Conservation (phyloP, 805 yeast genomes). For the Wickerhamiella cacticola region DNA sequence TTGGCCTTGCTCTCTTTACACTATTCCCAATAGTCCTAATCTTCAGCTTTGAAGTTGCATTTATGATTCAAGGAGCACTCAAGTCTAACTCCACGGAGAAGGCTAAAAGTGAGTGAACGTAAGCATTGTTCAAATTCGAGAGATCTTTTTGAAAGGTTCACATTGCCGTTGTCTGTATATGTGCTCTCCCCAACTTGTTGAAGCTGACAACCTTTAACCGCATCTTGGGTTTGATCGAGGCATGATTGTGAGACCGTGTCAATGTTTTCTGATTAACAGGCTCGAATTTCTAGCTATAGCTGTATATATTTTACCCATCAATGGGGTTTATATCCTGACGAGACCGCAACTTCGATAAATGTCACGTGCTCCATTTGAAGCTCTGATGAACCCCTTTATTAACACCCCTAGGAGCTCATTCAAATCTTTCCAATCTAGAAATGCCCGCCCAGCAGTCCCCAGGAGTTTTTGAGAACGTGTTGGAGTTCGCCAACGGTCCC, state of each 20-base stretch:
- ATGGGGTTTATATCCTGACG: too few species aligned
- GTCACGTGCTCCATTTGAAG: not conserved
- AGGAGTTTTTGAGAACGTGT: constrained; percentile 18
- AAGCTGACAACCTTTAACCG: too few species aligned
- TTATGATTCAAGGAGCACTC: constrained; percentile 12
- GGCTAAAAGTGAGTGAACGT: not conserved
- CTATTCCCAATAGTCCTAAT: constrained; percentile 28
- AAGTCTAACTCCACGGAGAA: not conserved
- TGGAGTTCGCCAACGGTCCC: constrained; percentile 20
- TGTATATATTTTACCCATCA: too few species aligned
- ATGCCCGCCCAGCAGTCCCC: not conserved
- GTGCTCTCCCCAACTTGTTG: too few species aligned
- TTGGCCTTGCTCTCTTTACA: constrained; percentile 32
- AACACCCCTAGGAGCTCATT: not conserved
- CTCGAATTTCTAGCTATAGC: too few species aligned
- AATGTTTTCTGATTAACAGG: too few species aligned
- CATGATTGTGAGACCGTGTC: too few species aligned
- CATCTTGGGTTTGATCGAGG: too few species aligned
- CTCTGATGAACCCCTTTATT: not conserved
- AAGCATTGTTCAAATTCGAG: not conserved
- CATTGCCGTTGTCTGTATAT: too few species aligned
- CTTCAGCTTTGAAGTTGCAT: constrained; percentile 19
- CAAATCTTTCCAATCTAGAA: not conserved
- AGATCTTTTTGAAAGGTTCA: too few species aligned
- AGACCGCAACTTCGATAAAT: too few species aligned